Evolutionary conservation across 371 early-diverging fungal species (phyloP).

Genomic region (Rhizopus stolonifer): DNA sequence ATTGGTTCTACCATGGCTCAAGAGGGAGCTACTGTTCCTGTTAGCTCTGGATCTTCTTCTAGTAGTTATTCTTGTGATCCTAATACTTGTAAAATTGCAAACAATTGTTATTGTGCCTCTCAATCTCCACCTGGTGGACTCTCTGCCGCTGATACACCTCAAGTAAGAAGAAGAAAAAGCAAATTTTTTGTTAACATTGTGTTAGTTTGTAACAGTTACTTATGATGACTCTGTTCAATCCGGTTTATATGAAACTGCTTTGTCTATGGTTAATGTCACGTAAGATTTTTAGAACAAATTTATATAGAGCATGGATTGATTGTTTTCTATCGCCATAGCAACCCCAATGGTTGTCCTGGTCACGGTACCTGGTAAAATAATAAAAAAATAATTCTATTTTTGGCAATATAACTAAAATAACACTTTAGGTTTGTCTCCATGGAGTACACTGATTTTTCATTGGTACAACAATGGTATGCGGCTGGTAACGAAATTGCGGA

Average conservation of each 20-base stretch:
- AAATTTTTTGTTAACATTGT: no score
- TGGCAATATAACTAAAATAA: slow-evolving; percentile 10
- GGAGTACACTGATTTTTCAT: slow-evolving; percentile 62
- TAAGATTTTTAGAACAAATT: slow-evolving; percentile 27
- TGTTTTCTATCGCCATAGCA: slow-evolving; percentile 25
- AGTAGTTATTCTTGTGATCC: slow-evolving; percentile 56
- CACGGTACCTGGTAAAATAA: slow-evolving; percentile 33
- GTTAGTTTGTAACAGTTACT: slow-evolving; percentile 64
- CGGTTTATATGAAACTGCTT: slow-evolving; percentile 28
- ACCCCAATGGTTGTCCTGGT: slow-evolving; percentile 67
- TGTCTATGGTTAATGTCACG: slow-evolving; percentile 41
- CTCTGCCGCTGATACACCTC: slow-evolving; percentile 58
- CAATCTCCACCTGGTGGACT: slow-evolving; percentile 57
- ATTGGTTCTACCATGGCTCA: not conserved
- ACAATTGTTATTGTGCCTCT: slow-evolving; percentile 68
- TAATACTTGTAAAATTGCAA: slow-evolving; percentile 52
- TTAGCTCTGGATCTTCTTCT: slow-evolving; percentile 9
- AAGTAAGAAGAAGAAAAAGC: no score
- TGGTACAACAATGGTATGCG: slow-evolving; percentile 71
- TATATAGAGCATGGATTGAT: no score
- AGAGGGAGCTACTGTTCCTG: slow-evolving; percentile 23
- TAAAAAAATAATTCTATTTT: slow-evolving; percentile 10
- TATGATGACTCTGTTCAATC: slow-evolving; percentile 71
- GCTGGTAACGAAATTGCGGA: slow-evolving; percentile 66
- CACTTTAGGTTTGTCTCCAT: slow-evolving; percentile 57